Evolutionary conservation across 306 rosid species (phyloP).

Genomic region (Biancaea sappan): DNA sequence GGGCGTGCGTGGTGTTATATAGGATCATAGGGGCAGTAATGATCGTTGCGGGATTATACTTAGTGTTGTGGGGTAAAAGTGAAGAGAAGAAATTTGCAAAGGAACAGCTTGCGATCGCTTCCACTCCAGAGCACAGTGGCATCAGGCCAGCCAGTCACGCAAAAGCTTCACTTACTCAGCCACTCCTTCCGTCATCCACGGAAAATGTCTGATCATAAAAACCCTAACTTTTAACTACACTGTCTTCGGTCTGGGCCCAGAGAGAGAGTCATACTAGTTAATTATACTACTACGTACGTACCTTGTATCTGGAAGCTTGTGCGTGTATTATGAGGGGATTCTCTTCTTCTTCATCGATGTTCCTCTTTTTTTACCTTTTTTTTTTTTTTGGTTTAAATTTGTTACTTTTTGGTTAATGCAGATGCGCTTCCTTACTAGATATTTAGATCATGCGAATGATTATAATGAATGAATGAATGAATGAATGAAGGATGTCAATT

Average conservation of each 20-base stretch:
- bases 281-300: too few relatives aligned
- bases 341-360: slow-evolving; percentile 1
- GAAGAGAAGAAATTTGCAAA: slow-evolving; percentile 78
- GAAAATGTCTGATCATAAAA: slow-evolving; percentile 66
- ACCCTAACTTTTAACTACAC: slow-evolving; percentile 40
- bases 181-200: slow-evolving; percentile 82
- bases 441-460: slow-evolving; percentile 35
- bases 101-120: slow-evolving; percentile 50
- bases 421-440: slow-evolving; percentile 53
- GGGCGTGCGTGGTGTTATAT: slow-evolving; percentile 32
- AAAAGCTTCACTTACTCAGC: slow-evolving; percentile 72
- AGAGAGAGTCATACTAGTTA: slow-evolving; percentile 20
- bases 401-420: slow-evolving; percentile 32
- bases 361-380: too few relatives aligned
- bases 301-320: slow-evolving; percentile 62
- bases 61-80: slow-evolving; percentile 90
- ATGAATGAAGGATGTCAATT: slow-evolving; percentile 52
- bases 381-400: neutral
- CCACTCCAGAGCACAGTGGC: slow-evolving; percentile 57
- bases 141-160: slow-evolving; percentile 55
- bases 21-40: slow-evolving; percentile 93
- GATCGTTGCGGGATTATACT: slow-evolving; percentile 80
- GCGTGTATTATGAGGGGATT: slow-evolving; percentile 50
- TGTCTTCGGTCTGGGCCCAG: slow-evolving; percentile 22
- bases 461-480: too few relatives aligned